A percentile compares a stretch with the other conserved stretches of the same genome.
Conservation (phyloP, 1,284 basidiomycete species). For the Apiotrichum porosum region DNA sequence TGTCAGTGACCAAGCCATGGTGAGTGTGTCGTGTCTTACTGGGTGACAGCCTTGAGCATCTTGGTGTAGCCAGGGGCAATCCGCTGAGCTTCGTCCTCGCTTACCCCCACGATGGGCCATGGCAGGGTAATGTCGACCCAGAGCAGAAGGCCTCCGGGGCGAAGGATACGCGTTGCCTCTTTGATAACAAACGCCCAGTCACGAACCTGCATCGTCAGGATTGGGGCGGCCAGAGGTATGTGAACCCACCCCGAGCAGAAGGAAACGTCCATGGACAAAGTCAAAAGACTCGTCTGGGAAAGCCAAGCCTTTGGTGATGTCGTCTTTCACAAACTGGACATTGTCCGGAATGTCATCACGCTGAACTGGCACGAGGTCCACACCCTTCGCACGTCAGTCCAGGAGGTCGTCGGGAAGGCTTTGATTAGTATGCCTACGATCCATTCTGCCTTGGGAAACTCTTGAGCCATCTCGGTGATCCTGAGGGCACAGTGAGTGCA, state of each 20-base stretch:
- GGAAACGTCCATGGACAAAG: slow-evolving; percentile 12
- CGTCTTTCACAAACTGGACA: slow-evolving; percentile 13
- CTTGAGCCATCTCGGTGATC: slow-evolving; percentile 16
- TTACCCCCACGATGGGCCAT: not conserved
- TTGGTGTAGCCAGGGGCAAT: slow-evolving; percentile 1
- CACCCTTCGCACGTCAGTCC: too few species aligned
- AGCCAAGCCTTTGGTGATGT: slow-evolving; percentile 8
- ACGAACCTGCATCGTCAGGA: slow-evolving; percentile 2
- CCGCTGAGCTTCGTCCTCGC: not conserved
- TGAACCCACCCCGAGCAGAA: slow-evolving; percentile 12
- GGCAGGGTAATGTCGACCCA: slow-evolving; percentile 6
- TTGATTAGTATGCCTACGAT: too few species aligned
- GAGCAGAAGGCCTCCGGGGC: slow-evolving; percentile 9
- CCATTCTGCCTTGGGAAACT: slow-evolving; percentile 16
- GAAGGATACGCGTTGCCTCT: slow-evolving; percentile 10
- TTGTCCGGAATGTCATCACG: slow-evolving; percentile 16
- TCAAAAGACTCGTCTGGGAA: slow-evolving; percentile 17
- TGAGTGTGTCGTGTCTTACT: not conserved
- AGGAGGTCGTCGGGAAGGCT: too few species aligned
- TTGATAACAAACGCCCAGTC: slow-evolving; percentile 11
- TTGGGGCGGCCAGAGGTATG: too few species aligned
- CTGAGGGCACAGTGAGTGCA: not conserved
- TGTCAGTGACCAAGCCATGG: not conserved
- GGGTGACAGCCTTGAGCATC: not conserved
- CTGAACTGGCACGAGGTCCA: slow-evolving; percentile 13